These are phyloP conservation scores for Russula vinacea DNA, from an alignment of 768 basidiomycete genomes.

Conservation along the genomic window DNA sequence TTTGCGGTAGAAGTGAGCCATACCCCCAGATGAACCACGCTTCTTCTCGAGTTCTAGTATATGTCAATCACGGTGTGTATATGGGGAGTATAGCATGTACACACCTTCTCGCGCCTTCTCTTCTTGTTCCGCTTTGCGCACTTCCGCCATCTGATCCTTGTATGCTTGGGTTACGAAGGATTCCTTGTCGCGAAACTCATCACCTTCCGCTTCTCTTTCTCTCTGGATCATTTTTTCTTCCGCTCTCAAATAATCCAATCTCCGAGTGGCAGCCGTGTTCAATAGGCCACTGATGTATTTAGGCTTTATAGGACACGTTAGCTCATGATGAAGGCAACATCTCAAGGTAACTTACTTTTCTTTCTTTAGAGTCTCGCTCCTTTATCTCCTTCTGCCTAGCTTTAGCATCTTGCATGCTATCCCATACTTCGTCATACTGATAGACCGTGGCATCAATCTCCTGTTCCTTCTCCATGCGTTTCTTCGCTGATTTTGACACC, in stretches of 20 bases:
- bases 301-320: conserved; percentile 49
- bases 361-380: conserved; percentile 68
- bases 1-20: conserved; percentile 81
- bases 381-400: conserved; percentile 67
- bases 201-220: conserved; percentile 90
- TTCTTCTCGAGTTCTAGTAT: conserved; percentile 52
- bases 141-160: conserved; percentile 92
- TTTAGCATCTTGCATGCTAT: conserved; percentile 90
- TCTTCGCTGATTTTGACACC: conserved; percentile 62
- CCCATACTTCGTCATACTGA: conserved; percentile 96
- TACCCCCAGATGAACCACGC: conserved; percentile 59
- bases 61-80: conserved; percentile 6
- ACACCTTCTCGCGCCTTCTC: conserved; percentile 84
- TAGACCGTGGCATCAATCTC: conserved; percentile 79
- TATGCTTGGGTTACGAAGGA: conserved; percentile 98
- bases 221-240: conserved; percentile 97
- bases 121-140: conserved; percentile 88
- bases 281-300: conserved; percentile 89
- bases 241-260: conserved; percentile 84
- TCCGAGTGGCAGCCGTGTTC: conserved; percentile 77
- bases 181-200: conserved; percentile 91
- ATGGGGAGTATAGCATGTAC: conserved; percentile 31
- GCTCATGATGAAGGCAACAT: background rate
- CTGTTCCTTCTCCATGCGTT: conserved; percentile 75
- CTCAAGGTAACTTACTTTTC: conserved; percentile 56